Evolutionary conservation across 1,284 basidiomycete genomes (phyloP), one percentile per base, ranked within the genome.

Genomic region (Sporisorium sorghi): DNA sequence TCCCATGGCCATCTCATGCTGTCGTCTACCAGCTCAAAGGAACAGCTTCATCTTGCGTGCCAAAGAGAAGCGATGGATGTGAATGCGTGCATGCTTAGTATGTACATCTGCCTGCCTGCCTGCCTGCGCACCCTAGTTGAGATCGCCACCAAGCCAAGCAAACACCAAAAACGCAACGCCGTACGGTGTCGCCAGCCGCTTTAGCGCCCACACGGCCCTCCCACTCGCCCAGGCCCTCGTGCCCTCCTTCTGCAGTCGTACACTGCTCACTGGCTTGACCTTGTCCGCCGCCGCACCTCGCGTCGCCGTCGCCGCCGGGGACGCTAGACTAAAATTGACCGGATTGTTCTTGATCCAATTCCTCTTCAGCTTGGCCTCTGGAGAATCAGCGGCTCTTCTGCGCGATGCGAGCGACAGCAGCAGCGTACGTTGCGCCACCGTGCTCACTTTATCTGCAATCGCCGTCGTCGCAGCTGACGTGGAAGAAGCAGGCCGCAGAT

Each of bases 121-220:
- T 30, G 5, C 28, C 5, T 30, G 28, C 9, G 28, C 28, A 30
- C 8, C 2, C 53, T 64, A 77, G 37, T 66, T 70, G 24, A 78
- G 60, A 52, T 83, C 82, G 23, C 82, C 82, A n/a, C 79, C 76
- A 30, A 84, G 71, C 79, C 79, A 83, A 21, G 82, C 81, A 56
- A 81, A 84, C 14, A 76, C 74, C 28, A 84, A 62, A 51, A 84
- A 84, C 2, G 79, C 81, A 14, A 82, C 68, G 1, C 78, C 80
- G 47, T 84, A 84, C n/a, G 82, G 82, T 19, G 80, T 71, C 7
- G 75, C 70, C 24, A 80, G 40, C 33, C 78, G 42, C 43, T 70
- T 76, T 17, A 80, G 52, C 21, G 78, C 55, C 78, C 78, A 80
- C 17, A 64, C 68, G 10, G 71, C 73, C n/a, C 78, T 60, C 0